phyloP scores from a whole-genome alignment of 2,329 filamentous ascomycete species.

The Aspergillus sp. region DNA sequence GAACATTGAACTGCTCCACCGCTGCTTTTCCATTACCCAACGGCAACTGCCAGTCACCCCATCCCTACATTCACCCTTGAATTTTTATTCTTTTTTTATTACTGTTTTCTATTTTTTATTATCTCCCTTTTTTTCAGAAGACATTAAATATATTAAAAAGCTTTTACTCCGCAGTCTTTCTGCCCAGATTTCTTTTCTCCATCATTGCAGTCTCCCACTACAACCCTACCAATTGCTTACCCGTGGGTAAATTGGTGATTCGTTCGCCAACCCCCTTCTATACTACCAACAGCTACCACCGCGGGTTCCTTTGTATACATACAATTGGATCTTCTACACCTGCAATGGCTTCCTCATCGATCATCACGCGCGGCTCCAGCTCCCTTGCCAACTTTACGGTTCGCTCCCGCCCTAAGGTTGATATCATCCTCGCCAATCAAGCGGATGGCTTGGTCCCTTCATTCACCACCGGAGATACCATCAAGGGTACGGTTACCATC shows the following conservation, averaged over 20 bases:
- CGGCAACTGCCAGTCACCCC: constrained; percentile 17
- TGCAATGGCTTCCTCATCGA: constrained; percentile 26
- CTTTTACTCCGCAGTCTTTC: background rate
- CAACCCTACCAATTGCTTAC: background rate
- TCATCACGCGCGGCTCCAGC: constrained; percentile 29
- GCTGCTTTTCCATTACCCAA: constrained; percentile 22
- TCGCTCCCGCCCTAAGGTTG: constrained; percentile 34
- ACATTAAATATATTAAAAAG: background rate
- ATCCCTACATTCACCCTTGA: constrained; percentile 18
- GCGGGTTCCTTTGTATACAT: constrained; percentile 3
- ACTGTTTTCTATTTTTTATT: background rate
- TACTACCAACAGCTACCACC: background rate
- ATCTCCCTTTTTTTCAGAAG: background rate
- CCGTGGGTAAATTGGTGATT: background rate
- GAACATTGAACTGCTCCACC: background rate
- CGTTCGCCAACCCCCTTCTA: background rate
- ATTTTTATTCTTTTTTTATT: constrained; percentile 5
- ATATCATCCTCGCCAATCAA: constrained; percentile 34
- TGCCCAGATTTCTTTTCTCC: background rate
- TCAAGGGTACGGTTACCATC: constrained; percentile 57
- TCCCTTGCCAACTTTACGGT: constrained; percentile 31
- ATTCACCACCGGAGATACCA: constrained; percentile 60
- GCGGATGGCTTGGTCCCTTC: constrained; percentile 44
- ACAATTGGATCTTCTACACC: background rate
- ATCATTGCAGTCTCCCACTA: background rate